A percentile compares a stretch with the other conserved stretches of the same genome.
Conservation (phyloP, 2,329 filamentous ascomycete species). For the Tolypocladium cylindrosporum region DNA sequence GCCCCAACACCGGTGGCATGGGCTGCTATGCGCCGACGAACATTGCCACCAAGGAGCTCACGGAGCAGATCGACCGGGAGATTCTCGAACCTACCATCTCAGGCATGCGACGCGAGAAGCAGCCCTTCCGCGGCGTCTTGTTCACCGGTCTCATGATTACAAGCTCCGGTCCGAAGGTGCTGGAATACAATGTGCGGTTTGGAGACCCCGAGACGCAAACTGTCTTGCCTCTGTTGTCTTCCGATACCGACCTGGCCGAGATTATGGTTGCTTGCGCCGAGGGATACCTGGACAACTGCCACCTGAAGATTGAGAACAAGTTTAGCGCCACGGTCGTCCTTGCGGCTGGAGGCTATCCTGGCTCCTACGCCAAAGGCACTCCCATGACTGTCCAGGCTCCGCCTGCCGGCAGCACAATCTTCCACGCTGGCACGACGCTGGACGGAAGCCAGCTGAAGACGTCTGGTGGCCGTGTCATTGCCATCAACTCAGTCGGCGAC, state of each 20-base stretch:
- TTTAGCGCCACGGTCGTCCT: conserved; percentile 91
- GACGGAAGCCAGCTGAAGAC: conserved; percentile 57
- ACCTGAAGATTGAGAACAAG: conserved; percentile 55
- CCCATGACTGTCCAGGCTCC: conserved; percentile 39
- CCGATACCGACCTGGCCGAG: conserved; percentile 75
- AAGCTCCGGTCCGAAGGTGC: conserved; percentile 64
- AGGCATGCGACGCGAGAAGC: conserved; percentile 74
- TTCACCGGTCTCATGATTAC: conserved; percentile 96
- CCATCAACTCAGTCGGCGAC: conserved; percentile 65
- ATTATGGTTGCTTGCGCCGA: conserved; percentile 80
- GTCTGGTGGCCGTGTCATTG: conserved; percentile 84
- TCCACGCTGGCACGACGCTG: conserved; percentile 82
- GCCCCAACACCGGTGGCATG: conserved; percentile 96
- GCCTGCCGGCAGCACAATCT: conserved; percentile 52
- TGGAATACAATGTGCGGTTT: conserved; percentile 91
- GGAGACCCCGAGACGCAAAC: conserved; percentile 90
- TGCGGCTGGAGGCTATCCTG: conserved; percentile 84
- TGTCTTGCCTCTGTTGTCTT: conserved; percentile 65
- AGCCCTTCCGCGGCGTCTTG: conserved; percentile 63
- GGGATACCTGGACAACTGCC: conserved; percentile 60
- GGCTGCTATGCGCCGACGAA: conserved; percentile 91
- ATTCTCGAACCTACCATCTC: conserved; percentile 85
- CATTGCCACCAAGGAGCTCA: conserved; percentile 64
- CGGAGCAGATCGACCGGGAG: conserved; percentile 66
- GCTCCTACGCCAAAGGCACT: conserved; percentile 71